phyloP scores from a whole-genome alignment of 306 rosid genomes.

The peach (Prunus persica) region Prunus_persica_NCBIv2 NC_034013.1:17103001-17103500 shows the following conservation, averaged over 20 bases:
- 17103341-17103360: slow-evolving; percentile 56
- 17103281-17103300: slow-evolving; percentile 89
- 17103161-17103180: slow-evolving; percentile 80
- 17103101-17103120: slow-evolving; percentile 63
- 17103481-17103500: slow-evolving; percentile 91
- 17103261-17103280: slow-evolving; percentile 30
- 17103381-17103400: slow-evolving; percentile 77
- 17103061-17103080: slow-evolving; percentile 54
- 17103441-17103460: slow-evolving; percentile 60
- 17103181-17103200: slow-evolving; percentile 82
- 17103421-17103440: slow-evolving; percentile 90
- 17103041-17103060: slow-evolving; percentile 40
- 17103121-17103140: slow-evolving; percentile 45
- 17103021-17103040: slow-evolving; percentile 56
- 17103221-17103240: slow-evolving; percentile 74
- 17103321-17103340: slow-evolving; percentile 74
- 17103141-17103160: slow-evolving; percentile 44
- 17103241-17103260: slow-evolving; percentile 35
- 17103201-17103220: slow-evolving; percentile 59
- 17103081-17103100: slow-evolving; percentile 53
- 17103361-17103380: slow-evolving; percentile 48
- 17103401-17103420: slow-evolving; percentile 61
- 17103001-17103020: slow-evolving; percentile 79
- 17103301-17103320: slow-evolving; percentile 44
- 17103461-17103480: slow-evolving; percentile 94